These are phyloP conservation scores for Microcera coccophila DNA, from an alignment of 2,329 filamentous ascomycete genomes.

Conservation along the genomic window DNA sequence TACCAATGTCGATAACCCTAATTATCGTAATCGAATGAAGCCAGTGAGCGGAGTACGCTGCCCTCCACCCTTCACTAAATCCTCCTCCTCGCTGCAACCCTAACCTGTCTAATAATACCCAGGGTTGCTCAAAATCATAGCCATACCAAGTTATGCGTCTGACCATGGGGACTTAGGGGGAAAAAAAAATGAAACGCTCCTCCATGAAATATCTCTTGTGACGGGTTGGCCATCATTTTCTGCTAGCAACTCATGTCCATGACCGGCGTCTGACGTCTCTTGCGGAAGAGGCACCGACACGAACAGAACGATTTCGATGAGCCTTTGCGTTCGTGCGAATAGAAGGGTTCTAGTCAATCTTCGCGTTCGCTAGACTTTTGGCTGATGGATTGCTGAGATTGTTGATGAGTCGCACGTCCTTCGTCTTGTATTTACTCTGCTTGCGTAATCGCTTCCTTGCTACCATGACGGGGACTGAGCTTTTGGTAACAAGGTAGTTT, in stretches of 20 bases:
- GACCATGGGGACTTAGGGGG: constrained; percentile 8
- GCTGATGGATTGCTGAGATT: constrained; percentile 70
- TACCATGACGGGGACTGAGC: constrained; percentile 96
- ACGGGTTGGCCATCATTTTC: too few species aligned
- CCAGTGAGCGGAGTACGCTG: constrained; percentile 4
- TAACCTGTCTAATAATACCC: not conserved
- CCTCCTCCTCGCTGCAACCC: constrained; percentile 4
- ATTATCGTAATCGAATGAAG: not conserved
- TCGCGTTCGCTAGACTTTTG: constrained; percentile 65
- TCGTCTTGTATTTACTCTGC: constrained; percentile 73
- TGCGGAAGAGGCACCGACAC: not conserved
- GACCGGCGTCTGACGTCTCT: not conserved
- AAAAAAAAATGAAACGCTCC: constrained; percentile 4
- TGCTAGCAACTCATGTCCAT: not conserved
- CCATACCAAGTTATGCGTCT: constrained; percentile 9
- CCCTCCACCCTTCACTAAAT: constrained; percentile 3
- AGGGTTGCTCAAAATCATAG: constrained; percentile 5
- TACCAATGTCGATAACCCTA: too few species aligned
- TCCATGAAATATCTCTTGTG: too few species aligned
- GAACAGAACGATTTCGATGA: not conserved
- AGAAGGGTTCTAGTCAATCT: constrained; percentile 57
- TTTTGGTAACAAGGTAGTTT: constrained; percentile 96
- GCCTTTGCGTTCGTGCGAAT: not conserved
- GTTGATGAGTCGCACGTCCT: constrained; percentile 69
- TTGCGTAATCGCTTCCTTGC: constrained; percentile 86